Evolutionary conservation across 306 rosid species (phyloP).

Genomic region (Vigna hirtella): DNA sequence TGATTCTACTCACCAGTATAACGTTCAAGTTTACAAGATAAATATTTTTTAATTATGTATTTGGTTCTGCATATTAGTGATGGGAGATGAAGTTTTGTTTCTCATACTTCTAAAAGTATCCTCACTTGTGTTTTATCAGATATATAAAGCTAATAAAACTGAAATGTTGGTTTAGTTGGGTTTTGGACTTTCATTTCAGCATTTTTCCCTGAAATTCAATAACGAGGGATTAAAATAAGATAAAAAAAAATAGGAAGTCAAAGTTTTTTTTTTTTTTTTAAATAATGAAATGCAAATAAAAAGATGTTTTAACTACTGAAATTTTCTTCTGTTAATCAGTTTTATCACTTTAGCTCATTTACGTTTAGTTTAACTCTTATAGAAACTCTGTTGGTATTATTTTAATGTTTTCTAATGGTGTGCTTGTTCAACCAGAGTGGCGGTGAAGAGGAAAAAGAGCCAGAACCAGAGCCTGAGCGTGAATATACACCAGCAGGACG

Average conservation of each 20-base stretch:
- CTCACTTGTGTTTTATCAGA: constrained; percentile 1
- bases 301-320: neutral
- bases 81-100: constrained; percentile 19
- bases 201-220: neutral
- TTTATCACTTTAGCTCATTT: constrained; percentile 23
- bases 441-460: constrained; percentile 78
- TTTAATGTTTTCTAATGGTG: constrained; percentile 40
- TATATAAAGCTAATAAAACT: constrained; percentile 5
- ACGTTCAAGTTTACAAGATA: constrained; percentile 24
- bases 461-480: constrained; percentile 90
- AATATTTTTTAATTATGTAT: constrained; percentile 13
- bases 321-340: constrained; percentile 16
- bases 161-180: constrained; percentile 28
- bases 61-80: constrained; percentile 21
- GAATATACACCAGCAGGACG: constrained; percentile 99
- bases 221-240: neutral
- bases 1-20: constrained; percentile 41
- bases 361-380: constrained; percentile 12
- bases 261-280: neutral
- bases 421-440: constrained; percentile 71
- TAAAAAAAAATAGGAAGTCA: neutral
- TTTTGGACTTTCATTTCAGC: neutral
- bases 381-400: constrained; percentile 7
- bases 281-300: neutral
- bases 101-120: constrained; percentile 21